A percentile compares a stretch with the other conserved stretches of the same genome.
Evolutionary conservation across 192 early-diverging fungal species (phyloP).

Genomic region (Coemansia sp.): DNA sequence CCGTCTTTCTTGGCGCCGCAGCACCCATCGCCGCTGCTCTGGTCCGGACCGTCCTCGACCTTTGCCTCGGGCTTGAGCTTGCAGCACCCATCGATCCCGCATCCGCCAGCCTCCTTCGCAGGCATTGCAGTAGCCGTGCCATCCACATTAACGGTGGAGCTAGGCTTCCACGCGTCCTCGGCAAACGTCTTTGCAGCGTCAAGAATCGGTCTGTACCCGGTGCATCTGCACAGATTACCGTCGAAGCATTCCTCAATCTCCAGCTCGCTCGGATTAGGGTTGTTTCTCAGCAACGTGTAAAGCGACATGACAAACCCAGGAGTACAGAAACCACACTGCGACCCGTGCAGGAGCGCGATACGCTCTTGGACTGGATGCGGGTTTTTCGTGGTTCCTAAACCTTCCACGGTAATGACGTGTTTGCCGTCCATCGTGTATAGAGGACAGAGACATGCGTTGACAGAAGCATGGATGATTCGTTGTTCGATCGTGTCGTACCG

Average conservation of each 20-base stretch:
- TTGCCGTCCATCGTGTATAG: constrained; percentile 73
- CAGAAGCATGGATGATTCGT: constrained; percentile 49
- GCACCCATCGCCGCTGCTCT: neutral
- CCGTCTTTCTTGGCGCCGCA: constrained; percentile 3
- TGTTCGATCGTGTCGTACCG: constrained; percentile 53
- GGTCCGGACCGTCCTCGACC: neutral
- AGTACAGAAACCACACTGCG: constrained; percentile 91
- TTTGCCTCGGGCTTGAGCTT: constrained; percentile 35
- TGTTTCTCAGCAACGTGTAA: constrained; percentile 76
- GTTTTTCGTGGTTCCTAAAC: constrained; percentile 66
- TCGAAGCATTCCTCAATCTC: constrained; percentile 86
- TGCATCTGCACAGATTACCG: constrained; percentile 90
- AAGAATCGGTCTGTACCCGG: constrained; percentile 85
- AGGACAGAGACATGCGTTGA: constrained; percentile 76
- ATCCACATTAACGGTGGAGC: constrained; percentile 14
- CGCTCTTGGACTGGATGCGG: constrained; percentile 78
- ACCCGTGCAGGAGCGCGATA: constrained; percentile 72
- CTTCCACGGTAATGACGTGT: constrained; percentile 84
- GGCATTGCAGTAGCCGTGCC: constrained; percentile 14
- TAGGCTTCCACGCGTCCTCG: constrained; percentile 48
- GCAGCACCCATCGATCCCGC: constrained; percentile 58
- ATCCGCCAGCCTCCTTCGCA: constrained; percentile 30
- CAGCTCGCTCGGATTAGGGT: constrained; percentile 63
- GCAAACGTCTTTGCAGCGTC: constrained; percentile 78
- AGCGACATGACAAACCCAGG: constrained; percentile 90